Evolutionary conservation across 306 rosid genomes (phyloP), one percentile per base, ranked within the genome.

Genomic region (Trifolium fragiferum): DNA sequence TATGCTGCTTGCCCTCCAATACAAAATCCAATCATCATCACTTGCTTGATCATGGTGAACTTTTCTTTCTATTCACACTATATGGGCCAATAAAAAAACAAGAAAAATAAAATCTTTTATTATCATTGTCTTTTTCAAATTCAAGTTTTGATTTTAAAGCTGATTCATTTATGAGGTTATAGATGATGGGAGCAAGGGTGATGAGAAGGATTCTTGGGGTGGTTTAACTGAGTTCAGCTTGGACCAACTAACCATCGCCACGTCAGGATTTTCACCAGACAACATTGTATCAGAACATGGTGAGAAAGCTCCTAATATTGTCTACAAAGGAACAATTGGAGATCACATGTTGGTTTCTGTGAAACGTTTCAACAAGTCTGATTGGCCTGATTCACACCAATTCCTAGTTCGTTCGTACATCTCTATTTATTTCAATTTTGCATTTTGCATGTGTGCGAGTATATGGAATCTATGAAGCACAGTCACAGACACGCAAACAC

Each of bases 251-350:
- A 87, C 80, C 43, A 77, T 76, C 61, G 96, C 97, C 63, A 90
- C 96, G 65, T 86, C 86, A 12, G 97, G 90, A 30, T 90, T 94
- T 75, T 94, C 92, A 82, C 70, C 89, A 1, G 96, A 92, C 61
- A 87, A 86, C 85, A 88, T 92, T 58, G 97, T 94, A 12, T 90
- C 96, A n/a, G 97, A 94, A 81, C 99, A 94, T 43, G 99, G 99
- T 2, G 99, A 92, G 87, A 92, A 90, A 78, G 97, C 99, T 87
- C 99, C 99, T 1, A 94, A 94, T 86, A 93, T 94, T 78, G 99
- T 94, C 18, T 92, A 90, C 63, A 81, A 65, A 82, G 96, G 96
- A 19, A 78, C 25, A 79, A 83, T 92, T 74, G 92, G 85, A 5
- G 96, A 88, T 40, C 93, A 84, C 33, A 74, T 68, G 64, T 79